Evolutionary conservation across 202 grass and related monocot genomes (phyloP).

Genomic region (Panicum virgatum): DNA sequence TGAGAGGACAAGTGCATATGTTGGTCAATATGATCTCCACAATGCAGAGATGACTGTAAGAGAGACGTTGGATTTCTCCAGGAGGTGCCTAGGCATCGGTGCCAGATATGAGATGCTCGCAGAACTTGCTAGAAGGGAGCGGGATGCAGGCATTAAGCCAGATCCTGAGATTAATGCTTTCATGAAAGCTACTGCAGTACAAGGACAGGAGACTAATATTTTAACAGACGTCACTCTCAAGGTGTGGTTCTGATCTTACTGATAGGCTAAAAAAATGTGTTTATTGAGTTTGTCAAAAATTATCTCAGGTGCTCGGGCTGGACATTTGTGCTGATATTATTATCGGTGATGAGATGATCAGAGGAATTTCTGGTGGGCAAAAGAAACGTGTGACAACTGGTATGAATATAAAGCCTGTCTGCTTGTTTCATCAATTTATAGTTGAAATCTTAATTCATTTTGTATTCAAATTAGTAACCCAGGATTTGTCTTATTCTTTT

Average conservation of each 20-base stretch:
- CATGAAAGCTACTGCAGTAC: slow-evolving; percentile 81
- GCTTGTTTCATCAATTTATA: neutral
- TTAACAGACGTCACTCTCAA: slow-evolving; percentile 79
- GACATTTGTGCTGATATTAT: slow-evolving; percentile 79
- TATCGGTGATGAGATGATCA: slow-evolving; percentile 79
- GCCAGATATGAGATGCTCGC: slow-evolving; percentile 82
- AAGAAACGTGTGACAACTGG: slow-evolving; percentile 88
- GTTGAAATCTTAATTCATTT: neutral
- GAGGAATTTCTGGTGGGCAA: slow-evolving; percentile 91
- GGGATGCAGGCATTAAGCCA: slow-evolving; percentile 72
- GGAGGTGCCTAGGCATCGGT: slow-evolving; percentile 69
- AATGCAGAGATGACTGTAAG: slow-evolving; percentile 88
- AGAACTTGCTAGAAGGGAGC: slow-evolving; percentile 71
- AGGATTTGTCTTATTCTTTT: neutral
- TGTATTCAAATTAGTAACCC: neutral
- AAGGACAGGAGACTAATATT: slow-evolving; percentile 68
- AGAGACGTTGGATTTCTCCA: slow-evolving; percentile 88
- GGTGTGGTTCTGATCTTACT: slow-evolving; percentile 43
- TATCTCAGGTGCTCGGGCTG: slow-evolving; percentile 69
- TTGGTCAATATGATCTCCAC: slow-evolving; percentile 81
- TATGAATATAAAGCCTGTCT: slow-evolving; percentile 21
- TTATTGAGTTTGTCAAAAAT: slow-evolving; percentile 10
- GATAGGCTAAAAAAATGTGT: neutral
- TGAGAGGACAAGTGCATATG: slow-evolving; percentile 76
- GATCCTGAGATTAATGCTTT: slow-evolving; percentile 86